Evolutionary conservation across 108 stramenopile genomes (phyloP), one percentile per base, ranked within the genome.

Genomic region (Cyclotella choctawhatcheeana): DNA sequence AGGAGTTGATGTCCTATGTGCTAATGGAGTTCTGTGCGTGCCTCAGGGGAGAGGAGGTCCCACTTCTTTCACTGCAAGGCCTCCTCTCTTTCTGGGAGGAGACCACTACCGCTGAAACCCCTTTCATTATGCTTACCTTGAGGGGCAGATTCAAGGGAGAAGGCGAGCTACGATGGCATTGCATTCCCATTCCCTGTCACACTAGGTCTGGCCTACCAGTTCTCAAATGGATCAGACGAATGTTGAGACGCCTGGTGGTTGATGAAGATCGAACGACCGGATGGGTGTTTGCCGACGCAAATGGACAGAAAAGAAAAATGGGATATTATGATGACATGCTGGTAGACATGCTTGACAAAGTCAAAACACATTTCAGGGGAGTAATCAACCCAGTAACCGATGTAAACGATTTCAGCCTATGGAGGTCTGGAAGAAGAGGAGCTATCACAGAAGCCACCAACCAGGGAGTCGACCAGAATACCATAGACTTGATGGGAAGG

Each of bases 71-170:
- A 12, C 26, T 73, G 16, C 40, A 55, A 31, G 61, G 71, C 3
- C 0, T 73, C 6, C 34, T 73, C 5, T 3, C 34, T 16, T 73
- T 73, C 14, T 73, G 61, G 51, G 25, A 55, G n/a, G 61, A 73
- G 35, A 54, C 71, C 18, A 29, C 20, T 5, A 30, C 6, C 3
- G 5, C 30, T 7, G 10, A 35, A 16, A 8, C 26, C 0, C 51
- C 52, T 13, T 33, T 64, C 52, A 29, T 64, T 0, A 73, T 73
- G 62, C 16, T 73, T 0, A 63, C 52, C 2, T 29, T 73, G 52
- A 22, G 55, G 5, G 71, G 71, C 3, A 44, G 16, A 0, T 73
- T 73, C 52, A 73, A 73, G 31, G 62, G 62, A 3, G 62, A 73
- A 25, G 30, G 18, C 1, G 45, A 26, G 14, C 5, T 33, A 1